These are phyloP conservation scores for Pterothamnion heteromorphum DNA, from an alignment of 31 red algal genomes.

Conservation along the genomic window DNA sequence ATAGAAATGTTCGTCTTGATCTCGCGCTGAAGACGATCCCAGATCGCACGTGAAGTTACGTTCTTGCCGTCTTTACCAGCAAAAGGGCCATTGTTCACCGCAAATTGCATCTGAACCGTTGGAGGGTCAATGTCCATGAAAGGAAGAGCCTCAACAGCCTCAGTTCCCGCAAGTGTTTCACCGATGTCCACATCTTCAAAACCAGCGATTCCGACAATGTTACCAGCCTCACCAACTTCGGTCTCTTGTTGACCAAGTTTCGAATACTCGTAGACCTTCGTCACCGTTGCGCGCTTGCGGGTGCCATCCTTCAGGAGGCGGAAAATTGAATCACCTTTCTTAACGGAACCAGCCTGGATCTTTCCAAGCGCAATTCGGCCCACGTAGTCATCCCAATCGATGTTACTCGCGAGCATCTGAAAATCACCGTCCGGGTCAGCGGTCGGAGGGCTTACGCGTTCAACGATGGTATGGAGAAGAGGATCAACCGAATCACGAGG, in stretches of 20 bases:
- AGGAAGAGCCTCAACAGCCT: neutral
- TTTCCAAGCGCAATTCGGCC: slow-evolving; percentile 73
- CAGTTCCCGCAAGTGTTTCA: slow-evolving; percentile 63
- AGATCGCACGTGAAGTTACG: slow-evolving; percentile 65
- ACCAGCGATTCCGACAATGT: slow-evolving; percentile 67
- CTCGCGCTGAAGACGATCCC: slow-evolving; percentile 51
- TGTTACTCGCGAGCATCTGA: slow-evolving; percentile 64
- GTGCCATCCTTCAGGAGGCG: slow-evolving; percentile 56
- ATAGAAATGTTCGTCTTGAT: slow-evolving; percentile 62
- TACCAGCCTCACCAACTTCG: slow-evolving; percentile 63
- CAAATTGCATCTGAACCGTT: slow-evolving; percentile 68
- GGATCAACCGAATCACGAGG: slow-evolving; percentile 54
- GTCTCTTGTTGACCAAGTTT: slow-evolving; percentile 57
- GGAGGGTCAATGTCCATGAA: slow-evolving; percentile 73
- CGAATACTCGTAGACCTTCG: slow-evolving; percentile 63
- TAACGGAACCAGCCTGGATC: slow-evolving; percentile 58
- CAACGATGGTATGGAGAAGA: slow-evolving; percentile 73
- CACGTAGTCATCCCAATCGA: slow-evolving; percentile 59
- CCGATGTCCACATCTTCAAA: slow-evolving; percentile 68
- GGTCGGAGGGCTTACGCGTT: slow-evolving; percentile 61
- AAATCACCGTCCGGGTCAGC: slow-evolving; percentile 58
- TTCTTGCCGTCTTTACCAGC: slow-evolving; percentile 74
- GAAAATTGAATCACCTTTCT: slow-evolving; percentile 61
- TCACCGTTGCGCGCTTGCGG: slow-evolving; percentile 55
- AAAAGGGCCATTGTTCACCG: slow-evolving; percentile 72